Percentiles rank a stretch among this genome's conserved stretches.
Conservation (phyloP, 2,329 filamentous ascomycete genomes). For the Aureobasidium sp. region DNA sequence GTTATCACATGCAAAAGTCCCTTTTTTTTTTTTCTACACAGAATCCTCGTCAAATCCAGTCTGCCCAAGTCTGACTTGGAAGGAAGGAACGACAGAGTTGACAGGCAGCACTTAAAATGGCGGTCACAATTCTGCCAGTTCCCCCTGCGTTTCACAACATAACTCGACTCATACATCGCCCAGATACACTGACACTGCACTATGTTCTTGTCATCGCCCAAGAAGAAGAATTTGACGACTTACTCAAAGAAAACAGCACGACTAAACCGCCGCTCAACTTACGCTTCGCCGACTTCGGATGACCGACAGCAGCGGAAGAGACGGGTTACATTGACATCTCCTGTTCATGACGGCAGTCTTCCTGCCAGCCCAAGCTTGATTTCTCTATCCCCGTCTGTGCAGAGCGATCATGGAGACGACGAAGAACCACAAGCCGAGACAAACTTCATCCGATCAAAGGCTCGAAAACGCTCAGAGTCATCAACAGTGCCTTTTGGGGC, state of each 20-base stretch:
- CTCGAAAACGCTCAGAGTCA: not conserved
- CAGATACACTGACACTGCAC: not conserved
- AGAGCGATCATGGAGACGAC: not conserved
- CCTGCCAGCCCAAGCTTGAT: not conserved
- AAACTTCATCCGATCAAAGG: not conserved
- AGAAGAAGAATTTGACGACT: not conserved
- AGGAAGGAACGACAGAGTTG: not conserved
- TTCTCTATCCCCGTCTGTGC: not conserved
- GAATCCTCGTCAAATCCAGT: not conserved
- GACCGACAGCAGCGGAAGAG: not conserved
- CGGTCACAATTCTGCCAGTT: not conserved
- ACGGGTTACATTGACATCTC: constrained; percentile 3
- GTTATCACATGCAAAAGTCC: not conserved
- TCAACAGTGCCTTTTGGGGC: not conserved
- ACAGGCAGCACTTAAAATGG: not conserved
- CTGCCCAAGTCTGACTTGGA: not conserved
- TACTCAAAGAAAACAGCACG: not conserved
- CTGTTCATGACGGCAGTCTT: not conserved
- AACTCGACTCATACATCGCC: not conserved
- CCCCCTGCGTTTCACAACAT: not conserved
- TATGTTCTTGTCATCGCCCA: not conserved
- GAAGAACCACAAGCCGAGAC: not conserved
- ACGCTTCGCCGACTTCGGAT: not conserved
- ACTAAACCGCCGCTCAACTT: not conserved
- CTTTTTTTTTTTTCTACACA: not conserved